Conservation (phyloP, 768 basidiomycete genomes). For the Termitomyces sp. region DNA sequence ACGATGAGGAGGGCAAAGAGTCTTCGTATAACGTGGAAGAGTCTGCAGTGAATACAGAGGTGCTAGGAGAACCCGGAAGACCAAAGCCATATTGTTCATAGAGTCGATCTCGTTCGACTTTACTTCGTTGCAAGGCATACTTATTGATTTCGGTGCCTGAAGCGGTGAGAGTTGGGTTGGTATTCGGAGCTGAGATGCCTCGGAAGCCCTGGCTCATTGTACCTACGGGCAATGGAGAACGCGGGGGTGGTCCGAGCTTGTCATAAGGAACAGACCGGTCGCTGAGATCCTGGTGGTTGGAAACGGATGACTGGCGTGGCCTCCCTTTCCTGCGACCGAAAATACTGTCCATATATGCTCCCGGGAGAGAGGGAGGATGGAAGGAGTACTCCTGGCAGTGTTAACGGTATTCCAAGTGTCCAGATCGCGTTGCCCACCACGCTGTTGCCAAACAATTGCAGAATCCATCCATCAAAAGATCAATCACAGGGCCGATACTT, state of each 20-base stretch:
- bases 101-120: conserved; percentile 50
- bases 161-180: conserved; percentile 73
- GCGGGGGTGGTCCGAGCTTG: conserved; percentile 51
- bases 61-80: conserved; percentile 49
- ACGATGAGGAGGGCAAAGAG: conserved; percentile 31
- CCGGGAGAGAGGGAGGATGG: not conserved
- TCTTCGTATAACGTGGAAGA: conserved; percentile 60
- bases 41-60: conserved; percentile 51
- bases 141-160: conserved; percentile 72
- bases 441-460: conserved; percentile 7
- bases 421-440: conserved; percentile 4
- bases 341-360: conserved; percentile 52
- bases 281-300: conserved; percentile 55
- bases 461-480: no score
- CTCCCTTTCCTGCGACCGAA: conserved; percentile 65
- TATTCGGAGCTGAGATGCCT: conserved; percentile 79
- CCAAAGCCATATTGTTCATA: conserved; percentile 36
- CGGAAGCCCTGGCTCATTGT: conserved; percentile 54
- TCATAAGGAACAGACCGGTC: conserved; percentile 74
- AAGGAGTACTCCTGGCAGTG: not conserved
- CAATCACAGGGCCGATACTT: no score
- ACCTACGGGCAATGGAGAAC: conserved; percentile 56
- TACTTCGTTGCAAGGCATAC: conserved; percentile 46
- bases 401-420: no score
- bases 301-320: conserved; percentile 59